Evolutionary conservation across 805 yeast species (phyloP).

Genomic region (Kurtzmaniella fragi): DNA sequence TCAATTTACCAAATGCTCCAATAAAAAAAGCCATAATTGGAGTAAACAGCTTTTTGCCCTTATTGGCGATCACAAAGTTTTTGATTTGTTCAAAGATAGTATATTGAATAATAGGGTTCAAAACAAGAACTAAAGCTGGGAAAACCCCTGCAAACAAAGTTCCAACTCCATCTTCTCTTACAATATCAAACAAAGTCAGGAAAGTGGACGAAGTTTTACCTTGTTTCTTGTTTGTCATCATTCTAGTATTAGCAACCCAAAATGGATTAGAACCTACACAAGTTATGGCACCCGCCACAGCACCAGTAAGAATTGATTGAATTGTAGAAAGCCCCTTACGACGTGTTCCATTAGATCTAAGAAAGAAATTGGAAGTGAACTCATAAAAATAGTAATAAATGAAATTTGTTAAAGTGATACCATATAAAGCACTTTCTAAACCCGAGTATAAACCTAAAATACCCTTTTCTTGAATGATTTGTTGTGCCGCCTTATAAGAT

Average conservation of each 20-base stretch:
- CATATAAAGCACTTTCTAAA: slow-evolving; percentile 79
- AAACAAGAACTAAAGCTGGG: slow-evolving; percentile 82
- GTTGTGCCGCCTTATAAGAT: slow-evolving; percentile 25
- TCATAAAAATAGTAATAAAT: slow-evolving; percentile 91
- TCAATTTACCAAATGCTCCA: slow-evolving; percentile 85
- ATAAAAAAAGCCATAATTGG: slow-evolving; percentile 76
- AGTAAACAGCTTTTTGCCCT: slow-evolving; percentile 47
- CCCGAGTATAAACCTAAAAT: slow-evolving; percentile 74
- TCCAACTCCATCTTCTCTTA: slow-evolving; percentile 62
- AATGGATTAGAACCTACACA: slow-evolving; percentile 81
- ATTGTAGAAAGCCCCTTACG: slow-evolving; percentile 47
- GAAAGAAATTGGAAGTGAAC: slow-evolving; percentile 47
- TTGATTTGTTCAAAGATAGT: slow-evolving; percentile 85
- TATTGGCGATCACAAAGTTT: slow-evolving; percentile 53
- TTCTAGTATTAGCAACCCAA: slow-evolving; percentile 92
- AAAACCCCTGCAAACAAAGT: slow-evolving; percentile 79
- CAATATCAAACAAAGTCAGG: slow-evolving; percentile 54
- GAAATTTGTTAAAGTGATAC: slow-evolving; percentile 81
- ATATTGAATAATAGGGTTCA: slow-evolving; percentile 89
- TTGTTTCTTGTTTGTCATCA: slow-evolving; percentile 54
- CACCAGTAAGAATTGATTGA: slow-evolving; percentile 73
- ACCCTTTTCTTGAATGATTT: slow-evolving; percentile 56
- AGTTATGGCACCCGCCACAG: slow-evolving; percentile 83
- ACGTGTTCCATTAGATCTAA: slow-evolving; percentile 26
- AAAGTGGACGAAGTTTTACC: slow-evolving; percentile 38